These are phyloP conservation scores for Olyra latifolia DNA, from an alignment of 176 grass and related monocot species.

Conservation along the genomic window DNA sequence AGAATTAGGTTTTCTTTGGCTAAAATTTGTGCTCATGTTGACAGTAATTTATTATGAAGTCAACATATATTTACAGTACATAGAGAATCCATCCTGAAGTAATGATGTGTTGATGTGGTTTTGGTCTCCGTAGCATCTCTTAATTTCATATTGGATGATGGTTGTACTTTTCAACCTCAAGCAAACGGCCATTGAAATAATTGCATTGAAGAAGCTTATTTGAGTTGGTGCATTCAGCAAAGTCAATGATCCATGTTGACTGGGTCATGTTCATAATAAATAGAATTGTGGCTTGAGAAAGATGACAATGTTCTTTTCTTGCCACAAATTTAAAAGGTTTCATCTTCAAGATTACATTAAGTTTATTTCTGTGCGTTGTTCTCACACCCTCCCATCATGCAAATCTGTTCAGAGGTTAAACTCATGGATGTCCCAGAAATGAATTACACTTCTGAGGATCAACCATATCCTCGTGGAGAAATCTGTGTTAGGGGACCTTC, in stretches of 20 bases:
- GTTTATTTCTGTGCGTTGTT: constrained; percentile 1
- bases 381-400: constrained; percentile 11
- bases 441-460: constrained; percentile 92
- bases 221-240: neutral
- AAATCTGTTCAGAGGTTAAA: constrained; percentile 78
- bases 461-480: constrained; percentile 92
- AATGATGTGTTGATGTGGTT: neutral
- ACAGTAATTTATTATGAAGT: constrained; percentile 5
- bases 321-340: neutral
- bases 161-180: neutral
- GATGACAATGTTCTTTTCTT: neutral
- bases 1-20: neutral
- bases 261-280: neutral
- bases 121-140: neutral
- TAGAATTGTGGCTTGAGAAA: neutral
- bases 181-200: neutral
- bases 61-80: constrained; percentile 7
- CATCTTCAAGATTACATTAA: neutral
- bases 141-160: constrained; percentile 6
- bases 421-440: constrained; percentile 97
- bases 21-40: neutral
- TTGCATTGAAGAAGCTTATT: neutral
- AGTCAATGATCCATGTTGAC: neutral
- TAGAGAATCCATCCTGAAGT: neutral
- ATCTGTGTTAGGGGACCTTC: constrained; percentile 89